Evolutionary conservation across 169 alveolate species (phyloP).

Genomic region (Eimeria sp.): DNA sequence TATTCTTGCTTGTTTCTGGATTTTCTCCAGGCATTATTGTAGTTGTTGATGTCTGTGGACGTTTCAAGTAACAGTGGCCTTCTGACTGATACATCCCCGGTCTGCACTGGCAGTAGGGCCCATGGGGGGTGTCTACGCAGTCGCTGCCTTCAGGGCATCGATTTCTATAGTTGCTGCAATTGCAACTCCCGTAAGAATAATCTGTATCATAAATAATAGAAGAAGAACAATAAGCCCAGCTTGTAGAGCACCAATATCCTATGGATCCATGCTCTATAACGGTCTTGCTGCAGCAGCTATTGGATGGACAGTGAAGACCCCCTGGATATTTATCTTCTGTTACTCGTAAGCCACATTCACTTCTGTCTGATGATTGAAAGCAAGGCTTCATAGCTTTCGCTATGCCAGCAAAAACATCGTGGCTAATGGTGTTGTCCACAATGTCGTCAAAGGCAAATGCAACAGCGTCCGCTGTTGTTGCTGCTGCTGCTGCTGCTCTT

Average conservation of each 20-base stretch:
- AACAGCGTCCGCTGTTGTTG: background rate
- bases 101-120: too few relatives aligned
- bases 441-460: background rate
- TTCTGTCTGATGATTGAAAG: background rate
- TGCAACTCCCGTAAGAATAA: background rate
- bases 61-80: too few relatives aligned
- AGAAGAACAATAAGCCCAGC: background rate
- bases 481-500: slow-evolving; percentile 2
- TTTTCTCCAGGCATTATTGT: too few relatives aligned
- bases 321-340: slow-evolving; percentile 16
- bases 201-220: background rate
- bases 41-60: too few relatives aligned
- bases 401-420: background rate
- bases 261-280: background rate
- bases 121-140: background rate
- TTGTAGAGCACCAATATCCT: background rate
- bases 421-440: slow-evolving; percentile 41
- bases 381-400: background rate
- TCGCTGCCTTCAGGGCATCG: background rate
- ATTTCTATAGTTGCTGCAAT: background rate
- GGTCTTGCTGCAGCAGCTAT: background rate
- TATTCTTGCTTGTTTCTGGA: too few relatives aligned
- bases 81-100: too few relatives aligned
- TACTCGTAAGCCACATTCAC: background rate
- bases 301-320: slow-evolving; percentile 7